phyloP scores from a whole-genome alignment of 257 asterid species.

The Salvia splendens region DNA sequence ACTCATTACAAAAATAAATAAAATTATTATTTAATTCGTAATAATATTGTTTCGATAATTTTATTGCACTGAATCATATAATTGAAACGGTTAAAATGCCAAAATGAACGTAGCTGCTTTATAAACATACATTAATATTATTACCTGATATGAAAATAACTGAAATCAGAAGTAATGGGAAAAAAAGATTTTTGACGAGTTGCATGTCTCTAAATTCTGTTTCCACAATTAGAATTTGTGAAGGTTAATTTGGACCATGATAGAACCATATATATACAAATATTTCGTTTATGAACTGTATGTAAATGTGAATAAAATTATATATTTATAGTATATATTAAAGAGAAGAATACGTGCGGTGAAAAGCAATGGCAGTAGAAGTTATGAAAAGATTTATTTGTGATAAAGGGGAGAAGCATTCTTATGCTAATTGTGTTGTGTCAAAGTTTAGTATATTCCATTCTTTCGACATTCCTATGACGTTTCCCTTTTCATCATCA shows the following conservation, averaged over 20 bases:
- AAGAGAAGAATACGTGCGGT: constrained; percentile 46
- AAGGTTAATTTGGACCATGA: constrained; percentile 7
- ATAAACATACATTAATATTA: neutral
- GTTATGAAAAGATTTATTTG: constrained; percentile 25
- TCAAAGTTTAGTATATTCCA: constrained; percentile 43
- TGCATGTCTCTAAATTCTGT: constrained; percentile 32
- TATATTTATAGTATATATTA: neutral
- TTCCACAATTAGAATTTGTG: constrained; percentile 15
- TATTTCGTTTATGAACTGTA: neutral
- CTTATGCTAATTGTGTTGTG: constrained; percentile 34
- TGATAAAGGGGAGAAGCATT: constrained; percentile 32
- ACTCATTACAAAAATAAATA: neutral
- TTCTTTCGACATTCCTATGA: neutral
- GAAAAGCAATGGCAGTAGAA: constrained; percentile 16
- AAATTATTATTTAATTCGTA: too few relatives aligned
- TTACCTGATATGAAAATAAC: constrained; percentile 43
- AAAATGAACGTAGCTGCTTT: too few relatives aligned
- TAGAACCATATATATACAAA: neutral
- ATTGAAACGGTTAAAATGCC: too few relatives aligned
- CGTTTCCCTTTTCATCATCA: neutral
- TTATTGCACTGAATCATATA: too few relatives aligned
- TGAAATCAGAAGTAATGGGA: constrained; percentile 25
- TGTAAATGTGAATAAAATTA: neutral
- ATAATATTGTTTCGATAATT: too few relatives aligned
- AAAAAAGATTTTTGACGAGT: neutral